Evolutionary conservation across 139 green algal genomes (phyloP).

Genomic region (Axilococcus clingmanii): DNA sequence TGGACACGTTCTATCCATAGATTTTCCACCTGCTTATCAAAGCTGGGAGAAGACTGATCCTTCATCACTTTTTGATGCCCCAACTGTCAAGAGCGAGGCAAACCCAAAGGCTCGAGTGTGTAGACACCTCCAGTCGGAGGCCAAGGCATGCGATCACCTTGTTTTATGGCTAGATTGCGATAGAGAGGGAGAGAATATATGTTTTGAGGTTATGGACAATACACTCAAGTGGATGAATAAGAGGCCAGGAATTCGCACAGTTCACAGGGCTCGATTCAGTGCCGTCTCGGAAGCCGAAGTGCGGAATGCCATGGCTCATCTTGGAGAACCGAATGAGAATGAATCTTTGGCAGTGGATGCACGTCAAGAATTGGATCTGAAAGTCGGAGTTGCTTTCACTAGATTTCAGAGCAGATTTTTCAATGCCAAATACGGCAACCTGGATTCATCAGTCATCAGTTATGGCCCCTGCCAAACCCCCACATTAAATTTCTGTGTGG

Average conservation of each 20-base stretch:
- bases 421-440: conserved; percentile 79
- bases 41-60: conserved; percentile 79
- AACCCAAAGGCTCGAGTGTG: conserved; percentile 77
- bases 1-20: conserved; percentile 52
- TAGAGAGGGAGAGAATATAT: conserved; percentile 87
- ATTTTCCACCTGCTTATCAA: conserved; percentile 75
- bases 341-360: conserved; percentile 79
- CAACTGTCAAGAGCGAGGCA: conserved; percentile 63
- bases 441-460: conserved; percentile 68
- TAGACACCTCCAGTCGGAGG: conserved; percentile 64
- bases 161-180: conserved; percentile 88
- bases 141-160: conserved; percentile 43
- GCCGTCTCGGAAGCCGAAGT: conserved; percentile 72
- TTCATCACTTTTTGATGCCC: conserved; percentile 67
- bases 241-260: too few relatives aligned
- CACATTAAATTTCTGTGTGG: conserved; percentile 75
- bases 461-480: conserved; percentile 87
- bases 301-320: conserved; percentile 59
- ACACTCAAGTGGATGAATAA: conserved; percentile 28
- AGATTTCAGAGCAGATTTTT: conserved; percentile 78
- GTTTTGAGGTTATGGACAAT: conserved; percentile 84
- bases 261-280: conserved; percentile 63
- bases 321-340: conserved; percentile 63
- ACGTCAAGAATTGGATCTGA: conserved; percentile 70
- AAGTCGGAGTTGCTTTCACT: conserved; percentile 76